These are phyloP conservation scores for Xylaria sp. DNA, from an alignment of 495 filamentous ascomycete genomes.

Conservation along the genomic window DNA sequence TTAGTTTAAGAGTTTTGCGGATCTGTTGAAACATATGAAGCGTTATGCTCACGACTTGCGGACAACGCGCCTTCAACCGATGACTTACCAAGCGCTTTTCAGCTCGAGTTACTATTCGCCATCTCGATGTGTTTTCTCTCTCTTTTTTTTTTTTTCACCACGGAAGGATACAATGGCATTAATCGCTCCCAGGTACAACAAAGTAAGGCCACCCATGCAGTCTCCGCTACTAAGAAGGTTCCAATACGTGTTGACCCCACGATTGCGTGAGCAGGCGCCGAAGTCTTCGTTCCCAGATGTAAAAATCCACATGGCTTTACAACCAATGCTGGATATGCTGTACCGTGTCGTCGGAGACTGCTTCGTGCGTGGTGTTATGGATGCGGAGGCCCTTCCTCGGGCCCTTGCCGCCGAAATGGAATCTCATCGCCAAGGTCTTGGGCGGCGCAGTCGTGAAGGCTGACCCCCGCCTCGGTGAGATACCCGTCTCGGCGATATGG, in stretches of 20 bases:
- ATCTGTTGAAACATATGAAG: background rate
- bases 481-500: slow-evolving; percentile 27
- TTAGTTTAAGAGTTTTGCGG: background rate
- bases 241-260: background rate
- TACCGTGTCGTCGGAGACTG: background rate
- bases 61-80: background rate
- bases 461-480: slow-evolving; percentile 23
- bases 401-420: background rate
- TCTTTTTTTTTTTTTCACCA: background rate
- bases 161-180: background rate
- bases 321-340: background rate
- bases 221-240: background rate
- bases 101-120: background rate
- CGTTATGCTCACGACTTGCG: background rate
- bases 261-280: background rate
- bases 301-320: background rate
- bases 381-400: background rate
- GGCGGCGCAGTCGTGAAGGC: background rate
- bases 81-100: background rate
- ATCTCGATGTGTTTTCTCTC: background rate
- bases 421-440: background rate
- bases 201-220: background rate
- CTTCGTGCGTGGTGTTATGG: background rate
- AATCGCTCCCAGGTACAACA: background rate
- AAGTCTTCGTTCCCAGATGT: background rate